Evolutionary conservation across 2,329 filamentous ascomycete genomes (phyloP).

Genomic region (Nakataea oryzae): DNA sequence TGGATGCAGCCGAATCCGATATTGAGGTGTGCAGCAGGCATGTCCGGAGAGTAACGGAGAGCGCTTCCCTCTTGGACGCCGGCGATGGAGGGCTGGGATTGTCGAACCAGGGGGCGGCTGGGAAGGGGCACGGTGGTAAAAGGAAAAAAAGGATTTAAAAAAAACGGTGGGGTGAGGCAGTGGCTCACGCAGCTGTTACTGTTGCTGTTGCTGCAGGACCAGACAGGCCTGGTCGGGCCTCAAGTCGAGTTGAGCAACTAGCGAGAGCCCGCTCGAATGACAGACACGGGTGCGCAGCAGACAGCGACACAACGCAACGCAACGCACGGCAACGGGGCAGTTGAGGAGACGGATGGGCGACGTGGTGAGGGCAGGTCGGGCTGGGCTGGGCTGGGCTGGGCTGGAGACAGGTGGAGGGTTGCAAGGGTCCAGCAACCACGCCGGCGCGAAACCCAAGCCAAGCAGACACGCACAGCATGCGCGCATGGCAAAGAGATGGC

Average conservation of each 20-base stretch:
- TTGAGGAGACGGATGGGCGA: neutral
- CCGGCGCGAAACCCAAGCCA: neutral
- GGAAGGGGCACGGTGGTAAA: neutral
- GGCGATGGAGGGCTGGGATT: neutral
- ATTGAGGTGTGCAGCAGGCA: neutral
- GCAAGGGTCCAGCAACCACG: neutral
- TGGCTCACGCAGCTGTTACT: neutral
- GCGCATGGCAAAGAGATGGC: neutral
- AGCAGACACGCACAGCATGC: neutral
- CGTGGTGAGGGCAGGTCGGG: neutral
- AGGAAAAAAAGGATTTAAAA: neutral
- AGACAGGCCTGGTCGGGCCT: neutral
- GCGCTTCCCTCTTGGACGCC: neutral
- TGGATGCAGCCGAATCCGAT: neutral
- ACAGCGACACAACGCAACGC: neutral
- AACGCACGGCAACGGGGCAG: neutral
- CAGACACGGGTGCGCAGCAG: neutral
- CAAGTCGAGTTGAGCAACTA: neutral
- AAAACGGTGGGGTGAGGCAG: neutral
- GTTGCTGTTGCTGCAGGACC: neutral
- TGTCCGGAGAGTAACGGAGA: neutral
- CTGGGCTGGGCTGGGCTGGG: neutral
- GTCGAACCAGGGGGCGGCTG: constrained; percentile 1
- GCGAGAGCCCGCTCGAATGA: neutral
- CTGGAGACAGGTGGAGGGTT: neutral